Base-by-base conservation (phyloP, 2,329 filamentous ascomycete genomes). In the Monilinia fructigena region DNA sequence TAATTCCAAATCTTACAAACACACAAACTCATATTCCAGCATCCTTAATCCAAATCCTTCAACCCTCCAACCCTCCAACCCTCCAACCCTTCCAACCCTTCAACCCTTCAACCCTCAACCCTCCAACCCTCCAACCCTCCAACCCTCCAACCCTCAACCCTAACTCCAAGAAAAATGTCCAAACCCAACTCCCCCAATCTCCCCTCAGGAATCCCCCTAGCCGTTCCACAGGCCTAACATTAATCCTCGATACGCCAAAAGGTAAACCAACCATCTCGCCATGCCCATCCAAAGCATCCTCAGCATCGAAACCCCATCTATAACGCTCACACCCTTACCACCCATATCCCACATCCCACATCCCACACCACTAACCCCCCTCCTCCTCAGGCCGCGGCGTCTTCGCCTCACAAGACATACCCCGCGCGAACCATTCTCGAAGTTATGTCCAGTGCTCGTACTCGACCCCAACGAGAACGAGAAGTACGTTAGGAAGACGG, bases 381-480 rank as follows among this genome's bases (percentile, higher is more conserved):
- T n/a, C 67, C 31, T 1, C 23, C 45, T 53, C 52, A 85, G 83
- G 84, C 63, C 78, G 84, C 67, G 84, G 83, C 40, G 78, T 86
- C 50, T 84, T 85, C 74, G 80, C 83, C 11, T 75, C 77, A 31
- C 71, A 70, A 65, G 72, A 75, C 47, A 84, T 86, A 61, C 77
- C 77, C 61, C 81, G 77, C 79, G 2, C 77, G 79, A 16, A 83
- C 81, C 0, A 73, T 82, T 6, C 75, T 86, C 67, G 84, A 85
- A 69, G 79, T 81, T 81, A 11, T 83, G 78, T 52, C 83, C 83
- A 4, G 83, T 85, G 7, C 73, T 86, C 7, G 74, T 85, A 3
- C 74, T 86, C 20, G 78, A 79, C 38, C 71, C 78, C 0, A 71
- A 76, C 54, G 82, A 85, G 69, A 84, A 83, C 69, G 76, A 78